These are phyloP conservation scores for Aspergillus pseudoglaucus DNA, from an alignment of 2,329 filamentous ascomycete genomes.

Conservation along the genomic window DNA sequence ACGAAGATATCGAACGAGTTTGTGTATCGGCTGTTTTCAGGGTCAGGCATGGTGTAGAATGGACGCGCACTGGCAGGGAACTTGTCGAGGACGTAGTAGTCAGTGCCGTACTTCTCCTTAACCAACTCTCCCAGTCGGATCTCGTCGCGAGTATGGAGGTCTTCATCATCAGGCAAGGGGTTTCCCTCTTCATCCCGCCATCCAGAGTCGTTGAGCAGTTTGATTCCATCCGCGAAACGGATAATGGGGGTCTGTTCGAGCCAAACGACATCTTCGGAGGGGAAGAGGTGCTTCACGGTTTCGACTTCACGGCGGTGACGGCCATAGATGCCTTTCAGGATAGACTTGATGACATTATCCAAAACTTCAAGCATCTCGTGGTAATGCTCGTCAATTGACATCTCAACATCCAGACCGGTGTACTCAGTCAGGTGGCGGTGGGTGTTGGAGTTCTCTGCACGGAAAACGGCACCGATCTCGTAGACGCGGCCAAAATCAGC, in stretches of 20 bases:
- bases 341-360: constrained; percentile 73
- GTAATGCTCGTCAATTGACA: constrained; percentile 84
- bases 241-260: constrained; percentile 78
- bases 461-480: constrained; percentile 84
- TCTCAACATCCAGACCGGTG: constrained; percentile 86
- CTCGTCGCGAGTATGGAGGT: constrained; percentile 78
- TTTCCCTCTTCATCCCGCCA: constrained; percentile 74
- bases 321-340: constrained; percentile 66
- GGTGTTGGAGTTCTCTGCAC: constrained; percentile 92
- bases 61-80: constrained; percentile 79
- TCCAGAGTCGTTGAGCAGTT: constrained; percentile 71
- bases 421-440: constrained; percentile 93
- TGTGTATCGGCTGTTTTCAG: constrained; percentile 64
- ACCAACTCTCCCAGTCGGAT: constrained; percentile 78
- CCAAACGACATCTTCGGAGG: constrained; percentile 80
- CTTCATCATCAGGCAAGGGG: constrained; percentile 63
- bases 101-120: constrained; percentile 77
- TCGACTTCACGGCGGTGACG: constrained; percentile 67
- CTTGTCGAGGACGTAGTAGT: constrained; percentile 92
- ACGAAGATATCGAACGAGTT: constrained; percentile 96
- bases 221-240: constrained; percentile 70
- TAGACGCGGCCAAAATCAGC: constrained; percentile 86
- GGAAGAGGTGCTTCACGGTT: constrained; percentile 73
- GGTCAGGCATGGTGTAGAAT: constrained; percentile 86
- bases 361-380: constrained; percentile 76